Base-by-base conservation (phyloP, 306 rosid genomes). In the Cucurbita moschata region DNA sequence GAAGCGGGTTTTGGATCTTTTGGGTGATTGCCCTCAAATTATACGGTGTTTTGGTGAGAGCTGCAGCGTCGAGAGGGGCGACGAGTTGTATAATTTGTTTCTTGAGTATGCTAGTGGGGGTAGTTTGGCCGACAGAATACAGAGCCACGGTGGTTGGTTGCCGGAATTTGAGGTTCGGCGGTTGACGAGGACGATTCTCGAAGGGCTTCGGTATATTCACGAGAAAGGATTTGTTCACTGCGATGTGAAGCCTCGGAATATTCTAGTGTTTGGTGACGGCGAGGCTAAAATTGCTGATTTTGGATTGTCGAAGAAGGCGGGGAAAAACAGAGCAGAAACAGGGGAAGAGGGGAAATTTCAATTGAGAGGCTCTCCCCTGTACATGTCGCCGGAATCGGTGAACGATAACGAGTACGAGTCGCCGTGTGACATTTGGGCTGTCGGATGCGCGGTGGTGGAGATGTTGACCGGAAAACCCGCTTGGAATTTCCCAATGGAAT, bases 331-430 rank as follows among this genome's bases (percentile, higher is more conserved):
- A 12, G 76, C 5, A 19, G 14, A 26, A 65, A 49, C 42, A 19
- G 62, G 5, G 76, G 39, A 69, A 66, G 76, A 46, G 76, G 38
- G 59, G 51, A 51, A 13, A 52, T 30, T 44, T 7, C 85, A 86
- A 56, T 53, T 77, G 39, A 85, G 89, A 52, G 98, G 98, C 7
- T 90, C 98, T 38, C 98, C 98, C 0, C 15, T 87, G 64, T 86
- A 81, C 19, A 86, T 90, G 92, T 79, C 98, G 13, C 98, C 97
- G 54, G 97, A 94, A 76, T 82, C 88, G 0, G 92, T 94, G 4
- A 94, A 83, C 71, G 77, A 81, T 5, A 81, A 74, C 39, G 85
- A 85, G 75, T 89, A 84, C 46, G 96, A 85, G 68, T 72, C 89
- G 0, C 85, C 92, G 10, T 77, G 77, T 0, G 96, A 90, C 78